phyloP scores from a whole-genome alignment of 768 basidiomycete genomes.

The Mycena galericulata region DNA sequence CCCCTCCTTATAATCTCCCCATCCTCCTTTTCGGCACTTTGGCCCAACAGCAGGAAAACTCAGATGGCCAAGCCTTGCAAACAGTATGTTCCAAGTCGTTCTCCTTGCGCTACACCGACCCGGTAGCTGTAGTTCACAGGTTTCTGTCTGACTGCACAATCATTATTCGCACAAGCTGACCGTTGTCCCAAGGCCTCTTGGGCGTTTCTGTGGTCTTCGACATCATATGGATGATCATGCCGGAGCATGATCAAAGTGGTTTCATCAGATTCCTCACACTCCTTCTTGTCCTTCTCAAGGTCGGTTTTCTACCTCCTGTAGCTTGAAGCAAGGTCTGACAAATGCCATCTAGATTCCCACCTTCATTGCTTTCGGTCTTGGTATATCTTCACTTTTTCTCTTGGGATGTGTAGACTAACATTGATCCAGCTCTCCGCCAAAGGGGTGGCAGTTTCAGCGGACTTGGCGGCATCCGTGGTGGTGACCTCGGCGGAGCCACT shows the following conservation, averaged over 20 bases:
- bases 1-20: slow-evolving; percentile 84
- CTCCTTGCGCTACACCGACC: not conserved
- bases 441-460: slow-evolving; percentile 68
- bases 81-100: slow-evolving; percentile 53
- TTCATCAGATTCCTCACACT: slow-evolving; percentile 68
- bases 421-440: slow-evolving; percentile 57
- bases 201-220: slow-evolving; percentile 74
- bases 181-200: slow-evolving; percentile 75
- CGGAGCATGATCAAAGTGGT: slow-evolving; percentile 63
- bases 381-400: not conserved
- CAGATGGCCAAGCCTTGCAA: slow-evolving; percentile 76
- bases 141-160: not conserved
- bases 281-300: slow-evolving; percentile 71
- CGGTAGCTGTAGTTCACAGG: slow-evolving; percentile 14
- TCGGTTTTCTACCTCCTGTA: slow-evolving; percentile 30
- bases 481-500: slow-evolving; percentile 66
- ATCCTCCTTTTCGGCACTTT: slow-evolving; percentile 84
- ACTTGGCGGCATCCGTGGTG: slow-evolving; percentile 57
- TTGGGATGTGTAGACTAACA: not conserved
- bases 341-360: slow-evolving; percentile 67
- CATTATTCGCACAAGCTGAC: not conserved
- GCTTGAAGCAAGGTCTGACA: not conserved
- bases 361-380: slow-evolving; percentile 59
- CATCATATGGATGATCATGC: slow-evolving; percentile 78
- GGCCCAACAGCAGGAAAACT: slow-evolving; percentile 67